Conservation (phyloP, 2,329 filamentous ascomycete genomes). For the Aaosphaeria arxii region DNA sequence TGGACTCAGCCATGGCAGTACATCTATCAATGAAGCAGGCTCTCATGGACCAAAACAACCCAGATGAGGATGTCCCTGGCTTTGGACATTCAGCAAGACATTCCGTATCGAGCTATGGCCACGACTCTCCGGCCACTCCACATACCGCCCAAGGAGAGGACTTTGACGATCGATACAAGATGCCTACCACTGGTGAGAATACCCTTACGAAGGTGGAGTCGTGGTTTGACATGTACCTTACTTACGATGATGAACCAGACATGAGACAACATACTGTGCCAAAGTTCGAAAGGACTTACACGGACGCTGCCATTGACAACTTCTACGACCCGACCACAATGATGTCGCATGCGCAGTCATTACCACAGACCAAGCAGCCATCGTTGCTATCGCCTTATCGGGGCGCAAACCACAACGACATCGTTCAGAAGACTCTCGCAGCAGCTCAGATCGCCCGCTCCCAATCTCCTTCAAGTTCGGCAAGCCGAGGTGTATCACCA, state of each 20-base stretch:
- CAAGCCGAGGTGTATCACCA: constrained; percentile 70
- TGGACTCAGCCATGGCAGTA: constrained; percentile 46
- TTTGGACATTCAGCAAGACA: constrained; percentile 54
- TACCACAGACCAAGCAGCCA: constrained; percentile 48
- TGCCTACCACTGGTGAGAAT: constrained; percentile 56
- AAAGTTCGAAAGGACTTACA: constrained; percentile 82
- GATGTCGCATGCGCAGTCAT: constrained; percentile 44
- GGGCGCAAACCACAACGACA: constrained; percentile 38
- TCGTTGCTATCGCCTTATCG: constrained; percentile 51
- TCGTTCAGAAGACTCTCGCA: constrained; percentile 74
- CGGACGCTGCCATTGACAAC: constrained; percentile 80
- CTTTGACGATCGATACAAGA: constrained; percentile 50
- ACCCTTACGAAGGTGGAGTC: constrained; percentile 29
- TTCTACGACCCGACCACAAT: constrained; percentile 72
- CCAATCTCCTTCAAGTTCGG: constrained; percentile 51
- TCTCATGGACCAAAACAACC: constrained; percentile 49
- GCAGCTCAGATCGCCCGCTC: constrained; percentile 71
- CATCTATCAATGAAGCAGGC: constrained; percentile 60
- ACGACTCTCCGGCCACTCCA: constrained; percentile 61
- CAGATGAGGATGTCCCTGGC: constrained; percentile 50
- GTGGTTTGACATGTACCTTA: constrained; percentile 69
- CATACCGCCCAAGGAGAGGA: constrained; percentile 54
- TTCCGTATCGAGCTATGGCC: constrained; percentile 60
- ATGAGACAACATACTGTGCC: constrained; percentile 51
- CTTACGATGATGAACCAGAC: constrained; percentile 55